Base-by-base conservation (phyloP, 192 early-diverging fungal species). In the Podochytrium sp. region DNA sequence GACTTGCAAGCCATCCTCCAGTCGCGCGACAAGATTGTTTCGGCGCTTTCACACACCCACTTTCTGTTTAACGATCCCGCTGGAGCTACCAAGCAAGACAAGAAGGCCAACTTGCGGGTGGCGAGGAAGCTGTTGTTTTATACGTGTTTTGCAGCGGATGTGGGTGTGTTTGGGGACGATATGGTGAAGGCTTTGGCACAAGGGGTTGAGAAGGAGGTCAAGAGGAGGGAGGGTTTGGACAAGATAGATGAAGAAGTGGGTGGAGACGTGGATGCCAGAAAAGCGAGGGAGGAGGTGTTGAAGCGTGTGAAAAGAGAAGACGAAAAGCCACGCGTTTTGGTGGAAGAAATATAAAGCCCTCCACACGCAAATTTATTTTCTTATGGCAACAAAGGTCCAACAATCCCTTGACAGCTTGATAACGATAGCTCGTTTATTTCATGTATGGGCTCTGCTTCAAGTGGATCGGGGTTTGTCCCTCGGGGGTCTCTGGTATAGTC, bases 401-500 rank as follows among this genome's bases (percentile, higher is more conserved):
- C n/a, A n/a, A n/a, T n/a, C n/a, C n/a, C n/a, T n/a, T n/a, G n/a
- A n/a, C n/a, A n/a, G n/a, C n/a, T n/a, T n/a, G n/a, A n/a, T n/a
- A n/a, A n/a, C n/a, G n/a, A n/a, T n/a, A n/a, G n/a, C 25, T 5
- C 52, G 27, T 74, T 42, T 83, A 86, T 68, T 84, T 78, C 72
- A 80, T 78, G 53, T 84, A 67, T 12, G 77, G 83, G 63, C 84
- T 85, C 62, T 79, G 68, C 75, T 83, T 81, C 65, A 87, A 79
- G 70, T 87, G 86, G 43, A 87, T 75, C n/a, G 80, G 84, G 20
- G 58, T 79, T 51, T 78, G 69, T n/a, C 78, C 84, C 68, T 84
- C 84, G 35, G 86, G 84, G n/a, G 85, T 86, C 27, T 85, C 86
- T 23, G 86, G 84, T 52, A 87, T 85, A 55, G 67, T 70, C 71